A percentile compares a stretch with the other conserved stretches of the same genome.
phyloP scores from a whole-genome alignment of 2,329 filamentous ascomycete genomes.

The Nothophoma quercina region DNA sequence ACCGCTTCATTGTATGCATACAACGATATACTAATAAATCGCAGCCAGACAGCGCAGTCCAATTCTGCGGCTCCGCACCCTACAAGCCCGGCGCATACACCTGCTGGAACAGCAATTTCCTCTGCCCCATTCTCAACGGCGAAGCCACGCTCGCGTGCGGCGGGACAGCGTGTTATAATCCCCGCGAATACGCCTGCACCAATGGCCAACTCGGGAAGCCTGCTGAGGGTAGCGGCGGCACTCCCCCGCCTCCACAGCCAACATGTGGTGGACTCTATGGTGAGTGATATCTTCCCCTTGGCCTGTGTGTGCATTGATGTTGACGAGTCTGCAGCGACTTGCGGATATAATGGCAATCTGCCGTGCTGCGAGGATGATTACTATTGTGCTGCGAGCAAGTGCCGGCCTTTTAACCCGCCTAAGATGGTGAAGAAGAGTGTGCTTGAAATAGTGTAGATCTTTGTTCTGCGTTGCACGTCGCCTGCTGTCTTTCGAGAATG shows the following conservation, averaged over 20 bases:
- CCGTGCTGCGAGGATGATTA: slow-evolving; percentile 1
- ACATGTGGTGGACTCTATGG: slow-evolving; percentile 3
- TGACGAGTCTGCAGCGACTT: neutral
- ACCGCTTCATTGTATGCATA: too few species aligned
- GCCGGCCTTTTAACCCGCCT: neutral
- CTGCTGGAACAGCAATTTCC: slow-evolving; percentile 48
- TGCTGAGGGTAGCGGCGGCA: too few species aligned
- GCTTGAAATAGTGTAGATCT: too few species aligned
- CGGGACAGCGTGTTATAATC: slow-evolving; percentile 47
- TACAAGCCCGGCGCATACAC: slow-evolving; percentile 37
- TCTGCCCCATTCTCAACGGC: slow-evolving; percentile 48
- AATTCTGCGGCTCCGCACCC: slow-evolving; percentile 10
- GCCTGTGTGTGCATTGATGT: too few species aligned
- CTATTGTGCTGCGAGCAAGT: slow-evolving; percentile 7
- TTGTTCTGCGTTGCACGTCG: too few species aligned
- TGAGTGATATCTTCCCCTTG: neutral
- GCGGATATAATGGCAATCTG: neutral
- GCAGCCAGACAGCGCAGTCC: slow-evolving; percentile 2
- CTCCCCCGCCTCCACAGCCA: neutral
- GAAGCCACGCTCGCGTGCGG: slow-evolving; percentile 43
- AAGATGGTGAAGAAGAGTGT: slow-evolving; percentile 5
- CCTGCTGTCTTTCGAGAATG: too few species aligned
- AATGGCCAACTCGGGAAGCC: slow-evolving; percentile 7
- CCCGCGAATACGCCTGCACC: slow-evolving; percentile 34
- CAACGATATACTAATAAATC: too few species aligned